Conservation (phyloP, 345 rosid species). For the Lepidium didymum region DNA sequence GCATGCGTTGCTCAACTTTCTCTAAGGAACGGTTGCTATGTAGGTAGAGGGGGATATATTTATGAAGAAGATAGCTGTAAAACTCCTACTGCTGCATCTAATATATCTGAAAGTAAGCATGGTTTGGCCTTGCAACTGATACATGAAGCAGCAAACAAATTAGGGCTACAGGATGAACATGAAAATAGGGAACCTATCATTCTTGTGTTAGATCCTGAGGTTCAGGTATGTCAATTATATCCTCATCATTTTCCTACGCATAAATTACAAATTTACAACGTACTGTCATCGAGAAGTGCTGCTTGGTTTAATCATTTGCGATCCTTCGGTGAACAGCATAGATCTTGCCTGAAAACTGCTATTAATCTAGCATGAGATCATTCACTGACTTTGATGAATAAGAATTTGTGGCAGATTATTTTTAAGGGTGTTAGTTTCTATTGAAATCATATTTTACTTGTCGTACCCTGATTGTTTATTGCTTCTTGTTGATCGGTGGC, state of each 20-base stretch:
- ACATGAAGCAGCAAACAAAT: constrained; percentile 49
- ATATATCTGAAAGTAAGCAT: constrained; percentile 30
- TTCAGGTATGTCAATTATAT: constrained; percentile 56
- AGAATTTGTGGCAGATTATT: not conserved
- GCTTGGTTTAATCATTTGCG: not conserved
- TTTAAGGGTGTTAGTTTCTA: not conserved
- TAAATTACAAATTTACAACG: not conserved
- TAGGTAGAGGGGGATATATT: constrained; percentile 36
- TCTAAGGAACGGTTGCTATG: constrained; percentile 52
- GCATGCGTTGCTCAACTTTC: constrained; percentile 37
- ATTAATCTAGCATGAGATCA: not conserved
- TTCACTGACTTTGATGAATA: not conserved
- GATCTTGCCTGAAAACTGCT: not conserved
- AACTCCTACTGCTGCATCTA: constrained; percentile 17
- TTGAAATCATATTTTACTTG: not conserved
- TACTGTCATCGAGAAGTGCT: not conserved
- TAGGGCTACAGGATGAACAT: constrained; percentile 33
- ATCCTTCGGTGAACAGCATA: not conserved
- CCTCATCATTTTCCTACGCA: constrained; percentile 2
- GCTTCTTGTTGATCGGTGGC: not conserved
- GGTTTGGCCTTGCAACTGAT: constrained; percentile 55
- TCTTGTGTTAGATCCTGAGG: constrained; percentile 67
- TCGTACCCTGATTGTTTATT: not conserved
- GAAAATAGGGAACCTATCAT: constrained; percentile 55
- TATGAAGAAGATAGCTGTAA: constrained; percentile 31